Base-by-base conservation (phyloP, 257 asterid genomes). In the Apocynum venetum region DNA sequence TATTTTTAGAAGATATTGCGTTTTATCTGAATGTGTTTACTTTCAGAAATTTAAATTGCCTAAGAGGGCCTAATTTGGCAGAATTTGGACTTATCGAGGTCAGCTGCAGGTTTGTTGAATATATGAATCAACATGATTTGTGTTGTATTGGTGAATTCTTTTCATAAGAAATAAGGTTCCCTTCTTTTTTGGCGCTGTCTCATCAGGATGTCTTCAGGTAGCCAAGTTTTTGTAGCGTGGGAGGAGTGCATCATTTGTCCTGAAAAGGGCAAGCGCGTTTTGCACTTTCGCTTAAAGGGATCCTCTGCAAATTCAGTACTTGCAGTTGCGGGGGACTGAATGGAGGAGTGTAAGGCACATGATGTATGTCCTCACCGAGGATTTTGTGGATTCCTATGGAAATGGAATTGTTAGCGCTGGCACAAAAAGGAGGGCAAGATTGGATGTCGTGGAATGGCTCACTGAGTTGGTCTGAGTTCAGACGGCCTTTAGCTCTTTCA, bases 351-450 rank as follows among this genome's bases (percentile, higher is more conserved):
- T 25, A 25, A 25, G 31, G 31, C 31, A 25, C 31, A 25, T 25
- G 31, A 25, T 25, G 31, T 25, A 87, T 76, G 53, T 81, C 8
- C 79, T 83, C 35, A 4, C 31, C 31, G 74, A 61, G 71, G 92
- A 87, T 38, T 85, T 56, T 73, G 72, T 25, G 31, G 31, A 25
- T 71, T 80, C 80, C n/a, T 84, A 79, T 46, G 91, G 76, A 57
- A 52, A 81, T 46, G 91, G 76, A 57, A 57, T 70, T 2, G 75
- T 74, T 76, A 76, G 80, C 74, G 72, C 73, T 57, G 82, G 76
- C 44, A 85, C 77, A 25, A 88, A 80, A 66, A 87, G 92, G 96
- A 72, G 53, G 44, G 49, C 89, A 38, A 86, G 82, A 69, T 74
- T 86, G 80, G 77, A 84, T 36, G 84, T 84, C 52, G 70, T 82